phyloP scores from a whole-genome alignment of 306 rosid species.

The Cucumis cinereus region DNA sequence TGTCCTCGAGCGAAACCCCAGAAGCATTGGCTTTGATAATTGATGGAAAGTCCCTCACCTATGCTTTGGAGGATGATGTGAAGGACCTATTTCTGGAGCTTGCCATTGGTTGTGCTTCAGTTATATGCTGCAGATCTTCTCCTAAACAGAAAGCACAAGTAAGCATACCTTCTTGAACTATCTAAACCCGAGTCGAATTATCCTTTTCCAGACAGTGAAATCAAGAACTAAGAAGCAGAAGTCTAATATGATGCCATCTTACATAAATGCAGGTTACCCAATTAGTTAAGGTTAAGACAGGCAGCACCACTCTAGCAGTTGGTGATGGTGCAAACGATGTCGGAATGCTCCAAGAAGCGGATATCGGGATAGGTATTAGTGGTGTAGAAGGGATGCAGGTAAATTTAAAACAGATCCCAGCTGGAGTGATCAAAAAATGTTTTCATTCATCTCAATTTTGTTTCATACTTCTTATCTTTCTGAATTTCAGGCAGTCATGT shows the following conservation, averaged over 20 bases:
- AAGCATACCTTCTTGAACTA: conserved; percentile 11
- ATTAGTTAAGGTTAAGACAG: conserved; percentile 60
- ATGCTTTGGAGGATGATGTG: conserved; percentile 73
- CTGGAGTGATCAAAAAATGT: background rate
- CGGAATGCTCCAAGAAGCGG: conserved; percentile 99
- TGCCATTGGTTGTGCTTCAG: conserved; percentile 91
- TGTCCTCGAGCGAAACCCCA: conserved; percentile 21
- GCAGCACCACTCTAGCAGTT: conserved; percentile 75
- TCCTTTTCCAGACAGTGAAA: background rate
- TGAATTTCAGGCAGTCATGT: conserved; percentile 84
- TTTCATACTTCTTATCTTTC: background rate
- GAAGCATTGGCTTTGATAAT: conserved; percentile 87
- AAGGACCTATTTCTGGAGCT: conserved; percentile 74
- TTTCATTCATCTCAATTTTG: conserved; percentile 5
- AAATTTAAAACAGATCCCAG: conserved; percentile 13
- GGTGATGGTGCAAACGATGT: conserved; percentile 99
- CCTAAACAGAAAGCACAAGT: conserved; percentile 98
- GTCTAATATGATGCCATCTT: background rate
- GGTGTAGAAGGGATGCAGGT: conserved; percentile 99
- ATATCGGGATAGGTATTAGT: conserved; percentile 89
- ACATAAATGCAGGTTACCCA: conserved; percentile 52
- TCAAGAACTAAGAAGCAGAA: background rate
- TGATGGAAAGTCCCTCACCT: conserved; percentile 85
- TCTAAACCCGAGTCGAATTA: background rate
- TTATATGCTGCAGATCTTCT: conserved; percentile 95